Conservation (phyloP, 2,329 filamentous ascomycete species). For the Phialemoniopsis sp. region DNA sequence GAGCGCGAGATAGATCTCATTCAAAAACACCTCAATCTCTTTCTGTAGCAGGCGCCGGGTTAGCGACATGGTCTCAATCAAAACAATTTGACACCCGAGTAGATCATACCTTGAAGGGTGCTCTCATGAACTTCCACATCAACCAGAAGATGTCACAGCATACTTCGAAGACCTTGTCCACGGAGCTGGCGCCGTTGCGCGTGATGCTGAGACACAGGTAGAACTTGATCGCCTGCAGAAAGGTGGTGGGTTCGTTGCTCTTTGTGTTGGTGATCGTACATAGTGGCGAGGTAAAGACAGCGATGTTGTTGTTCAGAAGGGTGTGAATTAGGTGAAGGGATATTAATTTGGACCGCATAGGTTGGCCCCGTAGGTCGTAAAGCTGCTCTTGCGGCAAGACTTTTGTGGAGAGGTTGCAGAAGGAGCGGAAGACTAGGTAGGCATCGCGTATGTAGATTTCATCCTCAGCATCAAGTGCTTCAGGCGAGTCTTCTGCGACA, state of each 20-base stretch:
- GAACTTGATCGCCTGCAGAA: slow-evolving; percentile 93
- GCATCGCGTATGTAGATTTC: slow-evolving; percentile 97
- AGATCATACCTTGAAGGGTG: slow-evolving; percentile 78
- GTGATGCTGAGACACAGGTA: slow-evolving; percentile 94
- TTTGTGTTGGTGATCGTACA: slow-evolving; percentile 92
- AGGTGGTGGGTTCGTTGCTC: slow-evolving; percentile 81
- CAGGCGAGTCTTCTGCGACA: slow-evolving; percentile 49
- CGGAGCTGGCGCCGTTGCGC: slow-evolving; percentile 89
- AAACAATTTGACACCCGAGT: not conserved
- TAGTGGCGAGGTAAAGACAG: slow-evolving; percentile 85
- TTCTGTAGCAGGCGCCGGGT: slow-evolving; percentile 49
- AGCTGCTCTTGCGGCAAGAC: slow-evolving; percentile 84
- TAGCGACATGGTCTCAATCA: slow-evolving; percentile 3
- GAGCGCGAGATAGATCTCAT: slow-evolving; percentile 93
- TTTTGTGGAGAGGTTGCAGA: slow-evolving; percentile 97
- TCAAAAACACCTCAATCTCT: slow-evolving; percentile 96
- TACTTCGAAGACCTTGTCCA: slow-evolving; percentile 89
- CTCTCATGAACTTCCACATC: slow-evolving; percentile 89
- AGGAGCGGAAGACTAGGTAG: slow-evolving; percentile 93
- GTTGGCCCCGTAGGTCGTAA: slow-evolving; percentile 86
- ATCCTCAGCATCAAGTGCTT: slow-evolving; percentile 70
- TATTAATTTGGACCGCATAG: slow-evolving; percentile 95
- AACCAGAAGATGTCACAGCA: slow-evolving; percentile 98
- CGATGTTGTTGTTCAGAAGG: slow-evolving; percentile 88
- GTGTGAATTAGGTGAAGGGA: slow-evolving; percentile 95